Evolutionary conservation across 1,284 basidiomycete species (phyloP), one percentile per base, ranked within the genome.

Genomic region (Cutaneotrichosporon dermatis): DNA sequence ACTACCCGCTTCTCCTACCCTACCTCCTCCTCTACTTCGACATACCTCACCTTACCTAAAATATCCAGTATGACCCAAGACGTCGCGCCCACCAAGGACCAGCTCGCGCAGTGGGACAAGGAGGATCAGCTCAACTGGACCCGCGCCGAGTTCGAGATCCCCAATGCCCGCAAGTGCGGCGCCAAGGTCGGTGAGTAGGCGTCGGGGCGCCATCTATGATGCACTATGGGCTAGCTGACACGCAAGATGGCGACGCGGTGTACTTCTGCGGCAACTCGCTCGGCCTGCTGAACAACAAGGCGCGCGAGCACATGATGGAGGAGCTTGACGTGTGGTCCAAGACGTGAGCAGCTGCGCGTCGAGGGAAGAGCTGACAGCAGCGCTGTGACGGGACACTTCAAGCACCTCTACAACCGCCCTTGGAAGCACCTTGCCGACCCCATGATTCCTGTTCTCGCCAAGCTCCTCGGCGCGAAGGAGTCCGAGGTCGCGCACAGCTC

Each of bases 221-320:
- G 25, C 25, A 25, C 43, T 6, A n/a, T 12, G 12, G 12, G 9
- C 9, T 4, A 11, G 7, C 36, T 34, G 16, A 25, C 25, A 25
- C 25, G 48, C 11, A 58, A 69, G 73, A 76, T 35, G 75, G 73
- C 8, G 67, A 74, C 34, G 69, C 72, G 1, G 85, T 88, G 44
- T 99, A 99, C 78, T 86, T 99, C 54, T 96, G 92, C 76, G 96
- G 95, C 49, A 99, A 99, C 80, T 97, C 93, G 46, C 84, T 99
- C 4, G 95, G 95, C 1, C 83, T 88, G 51, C 81, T 93, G 68
- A 84, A 89, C 46, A 90, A 87, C 73, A 82, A 84, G 43, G 87
- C 91, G 25, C 82, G 85, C 61, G 72, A 83, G 68, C 82, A 92
- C 56, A 80, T 99, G 37, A 79, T 89, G 67, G 86, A 95, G 76